These are phyloP conservation scores for Ceratocystis lukuohia DNA, from an alignment of 2,329 filamentous ascomycete genomes.

Conservation along the genomic window DNA sequence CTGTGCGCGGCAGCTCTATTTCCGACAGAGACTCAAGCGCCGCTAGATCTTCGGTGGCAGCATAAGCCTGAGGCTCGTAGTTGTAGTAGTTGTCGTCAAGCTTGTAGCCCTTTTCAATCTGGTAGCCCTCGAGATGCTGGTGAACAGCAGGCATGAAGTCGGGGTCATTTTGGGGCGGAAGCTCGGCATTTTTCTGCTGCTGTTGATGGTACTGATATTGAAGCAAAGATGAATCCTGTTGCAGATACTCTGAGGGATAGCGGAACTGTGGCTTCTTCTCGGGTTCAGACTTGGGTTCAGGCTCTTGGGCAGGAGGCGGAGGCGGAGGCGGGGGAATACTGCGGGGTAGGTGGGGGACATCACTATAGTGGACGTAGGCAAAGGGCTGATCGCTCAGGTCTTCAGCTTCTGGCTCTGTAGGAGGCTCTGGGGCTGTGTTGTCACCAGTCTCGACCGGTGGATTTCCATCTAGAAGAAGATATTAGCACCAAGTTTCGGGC, in stretches of 20 bases:
- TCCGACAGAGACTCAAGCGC: constrained; percentile 2
- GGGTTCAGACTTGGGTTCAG: not conserved
- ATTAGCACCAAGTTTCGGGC: not conserved
- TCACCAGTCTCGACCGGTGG: not conserved
- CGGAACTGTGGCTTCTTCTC: not conserved
- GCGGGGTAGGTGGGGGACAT: not conserved
- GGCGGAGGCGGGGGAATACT: not conserved
- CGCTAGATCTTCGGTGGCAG: not conserved
- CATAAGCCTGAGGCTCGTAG: not conserved
- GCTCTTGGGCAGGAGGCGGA: not conserved
- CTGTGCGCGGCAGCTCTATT: not conserved
- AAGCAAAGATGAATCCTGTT: not conserved
- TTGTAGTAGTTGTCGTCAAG: not conserved
- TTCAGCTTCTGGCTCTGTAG: not conserved
- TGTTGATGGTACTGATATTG: not conserved
- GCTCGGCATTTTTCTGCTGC: not conserved
- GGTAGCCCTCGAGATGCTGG: not conserved
- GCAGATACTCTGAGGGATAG: not conserved
- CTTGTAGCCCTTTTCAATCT: constrained; percentile 4
- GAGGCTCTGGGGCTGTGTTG: not conserved
- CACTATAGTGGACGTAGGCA: constrained; percentile 1
- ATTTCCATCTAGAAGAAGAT: not conserved
- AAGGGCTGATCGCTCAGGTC: not conserved
- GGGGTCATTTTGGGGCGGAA: not conserved
- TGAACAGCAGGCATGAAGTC: not conserved